Percentiles rank a stretch among this genome's conserved stretches.
phyloP scores from a whole-genome alignment of 257 asterid genomes.

The Ajuga chamaepitys region DNA sequence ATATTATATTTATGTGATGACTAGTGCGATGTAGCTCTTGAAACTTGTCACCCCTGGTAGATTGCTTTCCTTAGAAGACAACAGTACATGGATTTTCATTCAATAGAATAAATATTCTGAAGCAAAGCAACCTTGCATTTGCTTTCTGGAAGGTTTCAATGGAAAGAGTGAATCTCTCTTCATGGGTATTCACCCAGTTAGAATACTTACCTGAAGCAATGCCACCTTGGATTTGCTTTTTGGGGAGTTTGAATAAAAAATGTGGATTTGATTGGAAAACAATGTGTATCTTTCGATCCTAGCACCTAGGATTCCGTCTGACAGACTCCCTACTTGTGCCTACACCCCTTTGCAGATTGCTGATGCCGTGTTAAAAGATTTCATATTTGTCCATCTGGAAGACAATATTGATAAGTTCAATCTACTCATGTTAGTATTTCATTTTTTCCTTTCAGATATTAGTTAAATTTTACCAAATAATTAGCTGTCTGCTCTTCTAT shows the following conservation, averaged over 20 bases:
- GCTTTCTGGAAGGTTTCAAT: constrained; percentile 9
- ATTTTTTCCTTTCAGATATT: background rate
- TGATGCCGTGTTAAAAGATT: constrained; percentile 62
- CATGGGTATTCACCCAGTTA: background rate
- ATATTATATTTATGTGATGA: background rate
- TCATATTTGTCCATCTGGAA: constrained; percentile 89
- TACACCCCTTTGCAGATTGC: constrained; percentile 52
- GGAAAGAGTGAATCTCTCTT: too few relatives aligned
- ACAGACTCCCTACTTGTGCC: constrained; percentile 1
- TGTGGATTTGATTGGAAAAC: background rate
- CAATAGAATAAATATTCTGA: constrained; percentile 1
- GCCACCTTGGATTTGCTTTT: constrained; percentile 4
- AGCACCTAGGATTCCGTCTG: background rate
- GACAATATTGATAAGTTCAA: constrained; percentile 84
- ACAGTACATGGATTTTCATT: background rate
- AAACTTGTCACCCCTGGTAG: background rate
- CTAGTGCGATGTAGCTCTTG: constrained; percentile 1
- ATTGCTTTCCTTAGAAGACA: constrained; percentile 3
- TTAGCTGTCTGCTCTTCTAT: background rate
- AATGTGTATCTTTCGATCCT: background rate
- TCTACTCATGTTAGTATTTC: constrained; percentile 68
- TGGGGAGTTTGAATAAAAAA: constrained; percentile 3
- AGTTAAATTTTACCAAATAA: background rate
- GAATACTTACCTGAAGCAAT: constrained; percentile 1
- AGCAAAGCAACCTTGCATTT: constrained; percentile 1